Base-by-base conservation (phyloP, 2,329 filamentous ascomycete genomes). In the Trichoderma gracile region DNA sequence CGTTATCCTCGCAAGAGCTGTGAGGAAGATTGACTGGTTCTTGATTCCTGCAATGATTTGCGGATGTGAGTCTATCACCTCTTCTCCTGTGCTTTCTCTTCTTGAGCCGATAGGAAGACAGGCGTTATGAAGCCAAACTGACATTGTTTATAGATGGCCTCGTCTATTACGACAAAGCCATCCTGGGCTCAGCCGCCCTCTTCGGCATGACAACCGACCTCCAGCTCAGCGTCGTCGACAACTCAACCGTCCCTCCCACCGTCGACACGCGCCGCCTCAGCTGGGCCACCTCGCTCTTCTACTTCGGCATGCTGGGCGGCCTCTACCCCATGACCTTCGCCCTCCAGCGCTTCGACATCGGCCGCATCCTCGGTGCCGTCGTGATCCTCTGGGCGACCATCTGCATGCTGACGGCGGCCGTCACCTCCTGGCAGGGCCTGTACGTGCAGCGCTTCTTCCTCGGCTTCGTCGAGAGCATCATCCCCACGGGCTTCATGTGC, bases 211-310 rank as follows among this genome's bases (percentile, higher is more conserved):
- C 89, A 0, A 78, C 78, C 3, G 89, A 92, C 71, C 81, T 93
- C 3, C 67, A 78, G 1, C 82, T 93, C 47, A 81, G 81, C 33
- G 76, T 89, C 4, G 76, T 83, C 14, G 74, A 80, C 69, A 46
- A 67, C 2, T 70, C 73, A 1, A 77, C 76, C 0, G 73, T 69
- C 1, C 87, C 88, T 0, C 81, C 84, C 0, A 83, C 82, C 0
- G 84, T 83, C 17, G 84, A 89, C 71, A 92, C 90, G 0, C 82
- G 84, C 0, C 83, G 90, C 12, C 82, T 93, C 30, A 88, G 84
- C 68, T 93, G 89, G 90, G 90, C 90, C 2, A 92, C 89, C 0
- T 92, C 88, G 0, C 80, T 92, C 70, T 92, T 93, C 78, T 93
- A 92, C 78, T 92, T 93, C 69, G 90, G 90, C 43, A 90, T 91